phyloP scores from a whole-genome alignment of 208 protist genomes.

The Trichomonas tenax region DNA sequence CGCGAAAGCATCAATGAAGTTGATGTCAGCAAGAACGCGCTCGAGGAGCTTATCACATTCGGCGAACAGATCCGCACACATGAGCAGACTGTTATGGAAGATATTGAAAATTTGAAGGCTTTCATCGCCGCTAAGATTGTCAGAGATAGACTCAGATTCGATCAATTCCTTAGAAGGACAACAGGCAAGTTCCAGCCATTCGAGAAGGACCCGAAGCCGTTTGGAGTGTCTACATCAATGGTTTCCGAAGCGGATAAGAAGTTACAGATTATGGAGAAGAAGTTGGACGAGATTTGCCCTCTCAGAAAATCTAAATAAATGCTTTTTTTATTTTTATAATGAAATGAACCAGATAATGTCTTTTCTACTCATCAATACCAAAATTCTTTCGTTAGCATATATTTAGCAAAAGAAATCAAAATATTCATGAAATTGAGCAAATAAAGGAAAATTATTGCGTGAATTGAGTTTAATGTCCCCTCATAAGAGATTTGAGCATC shows the following conservation, averaged over 20 bases:
- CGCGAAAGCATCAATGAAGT: not conserved
- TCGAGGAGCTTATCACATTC: not conserved
- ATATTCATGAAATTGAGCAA: no score
- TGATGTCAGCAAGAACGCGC: not conserved
- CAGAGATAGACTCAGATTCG: not conserved
- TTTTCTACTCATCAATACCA: not conserved
- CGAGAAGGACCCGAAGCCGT: not conserved
- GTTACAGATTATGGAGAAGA: not conserved
- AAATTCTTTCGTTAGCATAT: not conserved
- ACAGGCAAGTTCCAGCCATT: not conserved
- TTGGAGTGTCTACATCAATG: not conserved
- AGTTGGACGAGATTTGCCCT: not conserved
- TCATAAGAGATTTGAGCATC: no score
- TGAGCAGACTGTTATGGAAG: not conserved
- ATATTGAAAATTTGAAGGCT: not conserved
- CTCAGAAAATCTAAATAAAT: not conserved
- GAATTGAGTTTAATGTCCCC: no score
- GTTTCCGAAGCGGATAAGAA: not conserved
- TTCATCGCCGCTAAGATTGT: not conserved
- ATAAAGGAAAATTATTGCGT: no score
- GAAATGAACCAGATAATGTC: not conserved
- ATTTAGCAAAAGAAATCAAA: not conserved
- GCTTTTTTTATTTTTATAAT: not conserved
- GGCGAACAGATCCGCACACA: not conserved
- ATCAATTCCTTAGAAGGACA: not conserved